Base-by-base conservation (phyloP, 176 grass and related monocot species). In the Aegilops longissima region DNA sequence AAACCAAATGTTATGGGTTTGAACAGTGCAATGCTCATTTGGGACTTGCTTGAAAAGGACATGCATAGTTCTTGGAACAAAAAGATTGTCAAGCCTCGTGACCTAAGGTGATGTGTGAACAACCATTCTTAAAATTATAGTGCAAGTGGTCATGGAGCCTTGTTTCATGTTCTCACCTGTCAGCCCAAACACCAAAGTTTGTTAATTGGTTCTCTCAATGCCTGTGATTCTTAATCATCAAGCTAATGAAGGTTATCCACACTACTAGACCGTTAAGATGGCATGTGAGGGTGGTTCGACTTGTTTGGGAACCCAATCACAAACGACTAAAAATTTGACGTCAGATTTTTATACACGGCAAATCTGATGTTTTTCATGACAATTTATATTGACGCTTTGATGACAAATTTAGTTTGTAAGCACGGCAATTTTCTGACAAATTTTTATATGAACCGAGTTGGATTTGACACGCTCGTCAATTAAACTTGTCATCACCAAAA, bases 61-160 rank as follows among this genome's bases (percentile, higher is more conserved):
- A 36, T 49, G 24, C 70, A 81, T 8, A 59, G 1, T 73, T 65
- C 51, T 30, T 39, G 24, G 52, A 65, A 64, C 9, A 40, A 84
- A 75, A 56, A 66, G 73, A 20, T 76, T 70, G 36, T 5, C 62
- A 82, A 35, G 9, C 4, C 9, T 3, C 59, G 59, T 81, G 87
- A 76, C 82, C 67, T 49, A 80, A 35, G 59, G 18, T 89, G 87
- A 85, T 58, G 30, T 71, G 79, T 64, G 63, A 82, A 82, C 70
- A 75, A 23, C 20, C 78, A 76, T 38, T 47, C 9, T 59, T 11
- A 52, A 24, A 42, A 70, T 70, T 10, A 9, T 23, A 12, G 24
- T 23, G 12, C 4, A 49, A 82, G 30, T 68, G 45, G 63, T 73
- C 20, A 59, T 58, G 8, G 61, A 66, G 38, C 38, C 49, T 6